A percentile compares a stretch with the other conserved stretches of the same genome.
Conservation (phyloP, 1,284 basidiomycete genomes). For the Trichosporon coremiiforme region DNA sequence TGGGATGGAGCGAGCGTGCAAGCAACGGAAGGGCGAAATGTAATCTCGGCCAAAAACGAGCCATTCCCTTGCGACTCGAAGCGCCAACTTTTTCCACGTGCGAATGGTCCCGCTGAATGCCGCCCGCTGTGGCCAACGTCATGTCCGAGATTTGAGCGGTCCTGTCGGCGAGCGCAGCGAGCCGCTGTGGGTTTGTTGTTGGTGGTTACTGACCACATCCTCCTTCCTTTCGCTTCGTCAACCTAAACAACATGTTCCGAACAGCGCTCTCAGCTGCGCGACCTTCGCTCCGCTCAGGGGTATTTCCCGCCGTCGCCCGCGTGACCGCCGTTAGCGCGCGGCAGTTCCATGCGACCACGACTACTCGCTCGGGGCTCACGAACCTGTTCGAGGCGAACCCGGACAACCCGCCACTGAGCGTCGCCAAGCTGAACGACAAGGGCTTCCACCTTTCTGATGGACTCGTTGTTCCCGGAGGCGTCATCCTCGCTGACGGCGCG, state of each 20-base stretch:
- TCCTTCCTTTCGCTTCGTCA: neutral
- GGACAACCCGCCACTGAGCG: constrained; percentile 40
- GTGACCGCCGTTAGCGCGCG: neutral
- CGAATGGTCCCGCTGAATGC: neutral
- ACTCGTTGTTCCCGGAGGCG: constrained; percentile 72
- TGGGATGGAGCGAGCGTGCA: neutral
- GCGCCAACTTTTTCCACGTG: constrained; percentile 15
- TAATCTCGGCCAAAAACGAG: constrained; percentile 17
- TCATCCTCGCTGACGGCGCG: constrained; percentile 80
- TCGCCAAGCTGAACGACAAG: constrained; percentile 46
- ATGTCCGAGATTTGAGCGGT: constrained; percentile 4
- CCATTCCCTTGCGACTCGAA: neutral
- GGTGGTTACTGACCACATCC: neutral
- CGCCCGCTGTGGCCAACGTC: neutral
- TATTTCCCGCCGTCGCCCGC: neutral
- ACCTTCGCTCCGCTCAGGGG: neutral
- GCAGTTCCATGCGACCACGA: constrained; percentile 21
- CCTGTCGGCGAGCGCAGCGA: neutral
- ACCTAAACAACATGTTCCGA: neutral
- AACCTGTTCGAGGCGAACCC: constrained; percentile 40
- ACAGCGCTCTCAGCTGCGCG: neutral
- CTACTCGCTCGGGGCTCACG: constrained; percentile 25
- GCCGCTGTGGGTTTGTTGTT: neutral
- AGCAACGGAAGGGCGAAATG: neutral
- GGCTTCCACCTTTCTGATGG: constrained; percentile 62